phyloP scores from a whole-genome alignment of 2,329 filamentous ascomycete genomes.

The Pseudogymnoascus sp. region DNA sequence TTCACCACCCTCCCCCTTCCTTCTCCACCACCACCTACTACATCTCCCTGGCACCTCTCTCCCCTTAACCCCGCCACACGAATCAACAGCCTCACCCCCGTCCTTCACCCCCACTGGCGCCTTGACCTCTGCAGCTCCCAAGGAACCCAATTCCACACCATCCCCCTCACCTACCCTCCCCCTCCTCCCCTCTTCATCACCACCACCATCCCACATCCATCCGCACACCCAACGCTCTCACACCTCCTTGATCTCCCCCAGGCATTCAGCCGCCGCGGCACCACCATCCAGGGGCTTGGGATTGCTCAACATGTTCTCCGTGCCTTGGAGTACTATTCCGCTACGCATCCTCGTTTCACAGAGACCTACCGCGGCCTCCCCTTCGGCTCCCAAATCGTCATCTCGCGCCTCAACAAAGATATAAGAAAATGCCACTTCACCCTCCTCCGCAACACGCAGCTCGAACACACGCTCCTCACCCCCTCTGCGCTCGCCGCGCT shows the following conservation, averaged over 20 bases:
- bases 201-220: constrained; percentile 47
- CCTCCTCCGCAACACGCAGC: neutral
- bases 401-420: constrained; percentile 43
- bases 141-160: constrained; percentile 49
- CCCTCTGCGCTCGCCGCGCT: neutral
- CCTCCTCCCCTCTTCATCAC: constrained; percentile 48
- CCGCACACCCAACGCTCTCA: constrained; percentile 29
- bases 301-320: constrained; percentile 47
- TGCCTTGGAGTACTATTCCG: constrained; percentile 45
- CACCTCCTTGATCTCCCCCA: constrained; percentile 32
- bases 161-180: constrained; percentile 43
- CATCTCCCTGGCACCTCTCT: constrained; percentile 26
- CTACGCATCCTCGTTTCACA: constrained; percentile 18
- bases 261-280: neutral
- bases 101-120: constrained; percentile 42
- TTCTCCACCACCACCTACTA: neutral
- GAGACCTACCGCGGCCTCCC: constrained; percentile 40
- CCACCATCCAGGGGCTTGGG: constrained; percentile 34
- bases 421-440: constrained; percentile 24
- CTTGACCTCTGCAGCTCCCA: constrained; percentile 51
- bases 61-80: constrained; percentile 53
- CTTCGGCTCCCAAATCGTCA: constrained; percentile 50
- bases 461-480: neutral
- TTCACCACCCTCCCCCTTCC: neutral
- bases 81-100: constrained; percentile 46